Percentiles rank a stretch among this genome's conserved stretches.
phyloP scores from a whole-genome alignment of 306 rosid species.

The Senna tora region DNA sequence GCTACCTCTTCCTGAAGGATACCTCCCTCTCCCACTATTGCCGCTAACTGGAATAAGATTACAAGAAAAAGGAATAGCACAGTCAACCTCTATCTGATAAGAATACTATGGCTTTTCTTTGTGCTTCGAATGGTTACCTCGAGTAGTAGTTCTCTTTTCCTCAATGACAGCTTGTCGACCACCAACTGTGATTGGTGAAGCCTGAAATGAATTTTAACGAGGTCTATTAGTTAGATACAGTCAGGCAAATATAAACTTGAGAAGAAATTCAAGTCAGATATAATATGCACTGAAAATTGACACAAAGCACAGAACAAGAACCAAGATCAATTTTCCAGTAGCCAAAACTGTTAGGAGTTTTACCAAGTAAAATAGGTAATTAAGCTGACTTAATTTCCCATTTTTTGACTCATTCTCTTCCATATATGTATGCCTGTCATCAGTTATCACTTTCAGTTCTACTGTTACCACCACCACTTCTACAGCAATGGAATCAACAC shows the following conservation, averaged over 20 bases:
- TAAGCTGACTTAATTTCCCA: background rate
- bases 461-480: background rate
- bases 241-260: background rate
- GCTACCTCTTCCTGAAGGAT: constrained; percentile 77
- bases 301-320: background rate
- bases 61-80: background rate
- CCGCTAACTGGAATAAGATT: constrained; percentile 59
- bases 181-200: constrained; percentile 72
- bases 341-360: background rate
- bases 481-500: constrained; percentile 3
- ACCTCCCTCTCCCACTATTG: constrained; percentile 91
- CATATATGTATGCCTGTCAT: background rate
- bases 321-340: background rate
- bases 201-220: constrained; percentile 55
- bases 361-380: background rate
- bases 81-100: constrained; percentile 31
- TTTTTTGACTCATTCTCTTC: background rate
- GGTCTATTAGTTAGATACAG: constrained; percentile 8
- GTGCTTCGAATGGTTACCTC: constrained; percentile 56
- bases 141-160: constrained; percentile 91
- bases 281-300: background rate
- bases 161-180: constrained; percentile 81
- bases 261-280: too few species aligned
- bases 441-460: background rate
- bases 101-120: background rate